Evolutionary conservation across 1,139 yeast species (phyloP).

Genomic region (Candida tetrigidarum): DNA sequence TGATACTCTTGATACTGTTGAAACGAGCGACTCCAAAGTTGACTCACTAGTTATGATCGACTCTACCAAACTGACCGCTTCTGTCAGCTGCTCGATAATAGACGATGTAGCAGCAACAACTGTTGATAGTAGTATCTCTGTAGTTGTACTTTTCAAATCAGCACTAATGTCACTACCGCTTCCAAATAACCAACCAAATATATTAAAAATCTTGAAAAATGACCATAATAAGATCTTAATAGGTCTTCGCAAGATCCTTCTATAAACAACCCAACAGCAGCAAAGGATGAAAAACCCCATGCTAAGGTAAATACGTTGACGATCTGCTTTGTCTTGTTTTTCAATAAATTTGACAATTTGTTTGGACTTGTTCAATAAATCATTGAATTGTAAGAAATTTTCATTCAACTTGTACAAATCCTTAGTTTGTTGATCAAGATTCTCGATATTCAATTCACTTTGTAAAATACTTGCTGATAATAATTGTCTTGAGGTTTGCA

Average conservation of each 20-base stretch:
- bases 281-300: slow-evolving; percentile 60
- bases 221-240: slow-evolving; percentile 62
- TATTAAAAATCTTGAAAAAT: slow-evolving; percentile 48
- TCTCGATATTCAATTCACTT: slow-evolving; percentile 63
- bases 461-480: slow-evolving; percentile 60
- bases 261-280: slow-evolving; percentile 66
- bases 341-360: slow-evolving; percentile 66
- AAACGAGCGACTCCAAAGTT: too few relatives aligned
- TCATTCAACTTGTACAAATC: slow-evolving; percentile 54
- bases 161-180: background rate
- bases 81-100: background rate
- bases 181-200: slow-evolving; percentile 33
- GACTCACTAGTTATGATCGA: too few relatives aligned
- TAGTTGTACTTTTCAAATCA: slow-evolving; percentile 1
- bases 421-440: slow-evolving; percentile 61
- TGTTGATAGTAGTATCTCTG: slow-evolving; percentile 10
- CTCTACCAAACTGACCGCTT: slow-evolving; percentile 1
- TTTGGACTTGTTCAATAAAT: slow-evolving; percentile 56
- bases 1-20: background rate
- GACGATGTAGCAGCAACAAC: slow-evolving; percentile 10
- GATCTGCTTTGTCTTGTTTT: slow-evolving; percentile 67
- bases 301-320: slow-evolving; percentile 60
- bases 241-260: slow-evolving; percentile 63
- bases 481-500: slow-evolving; percentile 57
- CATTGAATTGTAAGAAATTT: slow-evolving; percentile 56